Evolutionary conservation across 495 filamentous ascomycete genomes (phyloP), one percentile per base, ranked within the genome.

Genomic region (Glutinoglossum americanum): DNA sequence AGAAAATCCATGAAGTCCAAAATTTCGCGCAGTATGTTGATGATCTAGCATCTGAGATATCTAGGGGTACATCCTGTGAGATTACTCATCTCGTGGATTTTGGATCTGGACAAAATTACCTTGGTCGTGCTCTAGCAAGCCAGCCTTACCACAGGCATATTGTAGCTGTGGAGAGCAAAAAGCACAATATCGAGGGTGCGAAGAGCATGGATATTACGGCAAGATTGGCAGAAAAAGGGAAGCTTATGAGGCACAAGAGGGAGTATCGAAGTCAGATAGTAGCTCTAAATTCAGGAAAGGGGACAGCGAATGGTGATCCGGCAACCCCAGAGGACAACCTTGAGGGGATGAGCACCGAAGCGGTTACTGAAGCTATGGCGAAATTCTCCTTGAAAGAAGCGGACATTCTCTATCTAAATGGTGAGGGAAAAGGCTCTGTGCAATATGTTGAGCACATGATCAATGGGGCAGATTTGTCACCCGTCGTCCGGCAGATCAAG

Each of bases 11-110:
- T 60, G 92, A 98, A 71, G 92, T 84, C 1, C 71, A 77, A 27
- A 71, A 81, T 63, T 82, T 83, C 61, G 76, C 80, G 41, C 67
- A 63, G 28, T 96, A 82, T 62, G 73, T 84, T 59, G 64, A 74
- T 60, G 64, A 68, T 33, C 65, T 75, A 17, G 68, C 69, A 41
- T 71, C 72, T 13, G 51, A 60, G 13, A 44, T 58, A 35, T 33
- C 27, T 1, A 23, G 37, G 55, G 27, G 27, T 10, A 27, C 28
- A 15, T 2, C 19, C 7, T 5, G 41, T 15, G 64, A 73, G 23
- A 81, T 95, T 55, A 87, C 87, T 0, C 89, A 97, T 71, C 77
- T 96, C 57, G 80, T 96, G 55, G 92, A 98, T 68, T 95, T 95
- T 68, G 92, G 92, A 25, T 93, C 87, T 53, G 92, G 92, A 0